A percentile compares a stretch with the other conserved stretches of the same genome.
phyloP scores from a whole-genome alignment of 371 early-diverging fungal species.

The Mortierella polycephala region DNA sequence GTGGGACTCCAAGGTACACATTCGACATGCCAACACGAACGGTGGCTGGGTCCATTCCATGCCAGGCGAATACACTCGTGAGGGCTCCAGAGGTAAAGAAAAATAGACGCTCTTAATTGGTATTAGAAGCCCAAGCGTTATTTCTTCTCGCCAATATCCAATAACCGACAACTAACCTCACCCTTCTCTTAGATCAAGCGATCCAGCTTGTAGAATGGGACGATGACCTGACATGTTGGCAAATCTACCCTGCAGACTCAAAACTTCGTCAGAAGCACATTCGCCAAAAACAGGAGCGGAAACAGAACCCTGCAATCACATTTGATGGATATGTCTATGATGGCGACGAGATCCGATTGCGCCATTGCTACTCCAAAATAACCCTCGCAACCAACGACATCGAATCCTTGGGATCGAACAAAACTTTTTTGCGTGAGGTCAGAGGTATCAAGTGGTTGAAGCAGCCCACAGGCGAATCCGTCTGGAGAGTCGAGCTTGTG shows the following conservation, averaged over 20 bases:
- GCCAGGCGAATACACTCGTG: constrained; percentile 39
- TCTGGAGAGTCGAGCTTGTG: constrained; percentile 44
- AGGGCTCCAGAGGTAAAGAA: constrained; percentile 21
- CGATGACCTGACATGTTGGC: constrained; percentile 48
- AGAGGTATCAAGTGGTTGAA: constrained; percentile 31
- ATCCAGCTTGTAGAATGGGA: constrained; percentile 50
- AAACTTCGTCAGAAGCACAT: constrained; percentile 12
- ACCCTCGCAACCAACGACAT: constrained; percentile 40
- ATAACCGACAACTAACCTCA: background rate
- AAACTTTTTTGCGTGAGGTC: constrained; percentile 33
- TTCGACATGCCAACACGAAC: constrained; percentile 70
- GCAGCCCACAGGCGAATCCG: constrained; percentile 20
- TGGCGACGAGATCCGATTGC: constrained; percentile 38
- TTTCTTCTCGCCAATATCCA: too few relatives aligned
- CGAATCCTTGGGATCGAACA: constrained; percentile 41
- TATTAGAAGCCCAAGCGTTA: too few relatives aligned
- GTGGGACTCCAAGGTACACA: background rate
- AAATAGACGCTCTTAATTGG: background rate
- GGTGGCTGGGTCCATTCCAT: constrained; percentile 88
- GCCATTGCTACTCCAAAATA: constrained; percentile 43
- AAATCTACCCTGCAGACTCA: constrained; percentile 37
- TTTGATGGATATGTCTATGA: constrained; percentile 43
- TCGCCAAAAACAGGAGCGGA: constrained; percentile 17
- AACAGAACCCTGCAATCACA: constrained; percentile 7
- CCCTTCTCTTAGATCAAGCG: constrained; percentile 29